Evolutionary conservation across 2,329 filamentous ascomycete species (phyloP), one percentile per base, ranked within the genome.

Genomic region (Venturia effusa): DNA sequence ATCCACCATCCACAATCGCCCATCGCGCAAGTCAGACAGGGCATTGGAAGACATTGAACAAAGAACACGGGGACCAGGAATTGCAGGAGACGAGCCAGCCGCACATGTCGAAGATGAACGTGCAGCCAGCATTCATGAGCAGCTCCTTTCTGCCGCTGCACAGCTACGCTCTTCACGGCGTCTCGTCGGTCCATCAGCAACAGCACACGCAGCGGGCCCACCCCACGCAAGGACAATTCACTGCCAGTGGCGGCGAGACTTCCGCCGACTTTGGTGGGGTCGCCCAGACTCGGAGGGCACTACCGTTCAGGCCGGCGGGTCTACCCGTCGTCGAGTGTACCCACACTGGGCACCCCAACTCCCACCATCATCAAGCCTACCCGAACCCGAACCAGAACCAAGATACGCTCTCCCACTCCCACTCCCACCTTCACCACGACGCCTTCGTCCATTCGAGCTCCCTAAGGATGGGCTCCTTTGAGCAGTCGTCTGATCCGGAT

Each of bases 401-500:
- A n/a, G n/a, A n/a, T n/a, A n/a, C n/a, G n/a, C n/a, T n/a, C n/a
- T n/a, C n/a, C 64, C 66, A 64, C 51, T 66, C 54, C 39, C 67
- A 65, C 27, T 66, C 65, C n/a, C 66, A 59, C 61, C 65, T 37
- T 40, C 65, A 67, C 66, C 61, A 67, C 65, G 41, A 48, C 57
- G 48, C n/a, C 64, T 66, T 41, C 22, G 54, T 43, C 37, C 61
- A 61, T 54, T 64, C 57, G 59, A 61, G 59, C 43, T 41, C 65
- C 60, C 59, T 71, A 69, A 73, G 66, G 67, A 80, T 79, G 76
- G 69, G 70, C 37, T 74, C 74, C 68, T 64, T 60, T 41, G 63
- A 19, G 11, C 62, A 73, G 66, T 69, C 73, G 66, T 69, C 73
- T 57, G 78, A 79, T 61, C 82, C 85, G 64, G 83, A 86, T 68